phyloP scores from a whole-genome alignment of 2,329 filamentous ascomycete genomes.

The Dryadomyces quercus-mongolicae region DNA sequence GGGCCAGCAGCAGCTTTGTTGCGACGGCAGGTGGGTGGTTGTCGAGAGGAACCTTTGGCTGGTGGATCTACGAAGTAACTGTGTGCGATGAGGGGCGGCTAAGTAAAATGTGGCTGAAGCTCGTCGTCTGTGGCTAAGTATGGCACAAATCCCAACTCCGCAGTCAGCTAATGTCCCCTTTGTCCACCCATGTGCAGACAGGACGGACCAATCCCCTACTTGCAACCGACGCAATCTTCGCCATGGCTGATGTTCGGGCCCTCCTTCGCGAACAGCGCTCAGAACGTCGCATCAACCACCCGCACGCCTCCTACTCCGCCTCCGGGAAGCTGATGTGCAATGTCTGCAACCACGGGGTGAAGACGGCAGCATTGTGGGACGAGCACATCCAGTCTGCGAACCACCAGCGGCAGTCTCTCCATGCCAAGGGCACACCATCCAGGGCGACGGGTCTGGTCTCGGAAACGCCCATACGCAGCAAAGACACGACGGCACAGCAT shows the following conservation, averaged over 20 bases:
- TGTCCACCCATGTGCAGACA: neutral
- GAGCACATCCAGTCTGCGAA: constrained; percentile 39
- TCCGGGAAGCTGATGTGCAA: constrained; percentile 56
- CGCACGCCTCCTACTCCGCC: constrained; percentile 55
- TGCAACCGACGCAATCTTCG: neutral
- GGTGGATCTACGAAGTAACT: too few relatives aligned
- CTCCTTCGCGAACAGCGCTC: constrained; percentile 68
- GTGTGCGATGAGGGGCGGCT: too few relatives aligned
- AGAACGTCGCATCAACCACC: constrained; percentile 59
- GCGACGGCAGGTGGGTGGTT: neutral
- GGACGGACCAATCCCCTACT: neutral
- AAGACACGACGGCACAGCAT: neutral
- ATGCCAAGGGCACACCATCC: neutral
- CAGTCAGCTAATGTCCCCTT: neutral
- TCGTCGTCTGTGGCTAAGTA: neutral
- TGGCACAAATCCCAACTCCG: neutral
- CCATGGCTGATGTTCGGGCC: constrained; percentile 69
- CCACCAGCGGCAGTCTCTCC: constrained; percentile 27
- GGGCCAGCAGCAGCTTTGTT: neutral
- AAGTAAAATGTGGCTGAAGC: constrained; percentile 6
- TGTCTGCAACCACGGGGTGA: constrained; percentile 51
- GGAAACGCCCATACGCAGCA: neutral
- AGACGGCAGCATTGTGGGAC: constrained; percentile 57
- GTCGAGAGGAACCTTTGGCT: neutral
- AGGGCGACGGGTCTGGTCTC: neutral